phyloP scores from a whole-genome alignment of 164 flowering plant species.

The Pachysandra terminalis region DNA sequence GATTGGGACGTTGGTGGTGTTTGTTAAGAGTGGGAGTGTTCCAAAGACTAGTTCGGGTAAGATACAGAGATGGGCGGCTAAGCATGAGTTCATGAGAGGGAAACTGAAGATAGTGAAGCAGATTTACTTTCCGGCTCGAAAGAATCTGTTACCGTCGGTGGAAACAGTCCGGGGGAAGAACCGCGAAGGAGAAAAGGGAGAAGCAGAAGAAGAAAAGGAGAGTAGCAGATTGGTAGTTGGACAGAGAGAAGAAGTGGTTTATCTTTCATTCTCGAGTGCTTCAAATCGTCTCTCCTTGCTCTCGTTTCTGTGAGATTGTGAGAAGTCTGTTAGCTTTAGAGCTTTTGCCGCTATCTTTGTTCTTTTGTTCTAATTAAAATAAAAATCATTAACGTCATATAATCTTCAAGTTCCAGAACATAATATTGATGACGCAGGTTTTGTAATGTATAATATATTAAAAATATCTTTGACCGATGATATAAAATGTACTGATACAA shows the following conservation, averaged over 20 bases:
- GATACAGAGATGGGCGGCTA: constrained; percentile 57
- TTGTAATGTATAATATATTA: too few relatives aligned
- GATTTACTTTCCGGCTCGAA: constrained; percentile 14
- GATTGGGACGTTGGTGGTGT: constrained; percentile 41
- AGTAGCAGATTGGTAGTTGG: background rate
- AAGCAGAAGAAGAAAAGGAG: background rate
- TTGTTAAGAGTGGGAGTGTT: constrained; percentile 49
- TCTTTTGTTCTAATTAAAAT: too few relatives aligned
- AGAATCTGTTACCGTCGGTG: background rate
- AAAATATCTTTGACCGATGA: too few relatives aligned
- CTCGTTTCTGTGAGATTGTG: constrained; percentile 17
- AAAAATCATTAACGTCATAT: too few relatives aligned
- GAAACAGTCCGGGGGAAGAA: background rate
- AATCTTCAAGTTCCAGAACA: too few relatives aligned
- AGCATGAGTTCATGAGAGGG: constrained; percentile 32
- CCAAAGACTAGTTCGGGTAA: constrained; percentile 77
- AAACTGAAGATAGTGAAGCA: constrained; percentile 30
- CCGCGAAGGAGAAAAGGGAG: background rate
- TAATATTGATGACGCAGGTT: too few relatives aligned
- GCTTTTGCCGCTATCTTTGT: too few relatives aligned
- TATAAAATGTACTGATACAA: too few relatives aligned
- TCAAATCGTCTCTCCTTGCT: constrained; percentile 11
- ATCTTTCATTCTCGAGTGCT: constrained; percentile 7
- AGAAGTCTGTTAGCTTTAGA: too few relatives aligned
- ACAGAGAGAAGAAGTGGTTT: background rate